Base-by-base conservation (phyloP, 208 protist genomes). In the Acanthamoeba royreba region DNA sequence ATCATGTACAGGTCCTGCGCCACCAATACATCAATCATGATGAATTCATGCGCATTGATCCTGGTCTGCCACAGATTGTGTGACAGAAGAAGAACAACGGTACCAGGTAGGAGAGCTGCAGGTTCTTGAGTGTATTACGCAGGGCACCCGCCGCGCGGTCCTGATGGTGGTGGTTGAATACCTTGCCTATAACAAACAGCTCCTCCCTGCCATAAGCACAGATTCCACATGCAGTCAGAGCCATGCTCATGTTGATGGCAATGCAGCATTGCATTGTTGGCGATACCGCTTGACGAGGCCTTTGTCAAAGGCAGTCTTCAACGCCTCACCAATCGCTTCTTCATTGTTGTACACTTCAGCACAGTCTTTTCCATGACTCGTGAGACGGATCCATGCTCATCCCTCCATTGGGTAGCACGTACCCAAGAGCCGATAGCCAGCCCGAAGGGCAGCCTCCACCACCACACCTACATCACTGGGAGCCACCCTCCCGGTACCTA, bases 1-100 rank as follows among this genome's bases (percentile, higher is more conserved):
- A 90, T 90, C 49, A 90, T 31, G 38, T 69, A 66, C 83, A 90
- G 53, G 83, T 90, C 83, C 83, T 85, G 74, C 17, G 5, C 35
- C 74, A 35, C 15, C 13, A 17, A 63, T 25, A 17, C 53, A 55
- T 55, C 49, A 9, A 55, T 55, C 49, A n/a, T n/a, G n/a, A n/a
- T n/a, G n/a, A n/a, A n/a, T n/a, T n/a, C n/a, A n/a, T n/a, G n/a
- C n/a, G n/a, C 49, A 55, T 55, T 19, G 13, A 55, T 55, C 49
- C 49, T 25, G 13, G 13, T 19, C 9, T 19, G 19, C 9, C 49
- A 19, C 19, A 55, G 49, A 19, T 25, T 19, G 49, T 25, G 19
- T 25, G 49, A 19, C 49, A 66, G 55, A 66, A 28, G 11, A 28
- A 66, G 19, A 66, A 66, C 43, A 43, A 8, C n/a, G n/a, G n/a